Evolutionary conservation across 2,329 filamentous ascomycete species (phyloP), one percentile per base, ranked within the genome.

Genomic region (Graphiopsis chlorocephala): DNA sequence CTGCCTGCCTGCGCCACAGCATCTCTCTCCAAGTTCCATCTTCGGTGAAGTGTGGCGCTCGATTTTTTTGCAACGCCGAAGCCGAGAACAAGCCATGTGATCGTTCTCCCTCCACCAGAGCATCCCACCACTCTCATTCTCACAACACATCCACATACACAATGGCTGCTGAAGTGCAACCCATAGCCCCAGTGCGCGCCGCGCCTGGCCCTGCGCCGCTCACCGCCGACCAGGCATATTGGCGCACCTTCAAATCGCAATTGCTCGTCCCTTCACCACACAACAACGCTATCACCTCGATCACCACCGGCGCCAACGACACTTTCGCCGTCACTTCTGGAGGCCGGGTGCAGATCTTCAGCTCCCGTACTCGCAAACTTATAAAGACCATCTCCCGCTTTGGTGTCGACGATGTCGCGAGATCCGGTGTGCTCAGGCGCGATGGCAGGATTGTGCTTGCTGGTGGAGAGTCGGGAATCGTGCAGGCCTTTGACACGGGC

Each of bases 331-430:
- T 97, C 67, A 98, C 94, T n/a, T 93, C 93, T 15, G 94, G 95
- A 66, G 92, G 92, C 63, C 89, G 95, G 66, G 88, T 99, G 55
- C 94, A 98, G 79, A 88, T 99, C 67, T 97, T 93, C 84, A 97
- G 92, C 60, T 91, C 91, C 73, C 90, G 92, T 75, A 97, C 93
- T 50, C 88, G 94, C 65, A 96, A 97, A 79, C 86, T 95, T 12
- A 82, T 97, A 74, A 97, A 97, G 82, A 97, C 93, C 11, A 95
- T 99, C 73, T 93, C 92, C 67, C 88, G 95, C 66, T 98, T 99
- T 77, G 78, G 77, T 59, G 78, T 81, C 64, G 90, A 93, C 74
- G 92, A 97, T 75, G 90, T 93, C 70, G 94, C 93, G 67, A 91
- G 94, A 73, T 91, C 91, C 72, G 95, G 92, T 67, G 92, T 96